Evolutionary conservation across 768 basidiomycete genomes (phyloP), one percentile per base, ranked within the genome.

Genomic region (Leccinum longicurvipes): DNA sequence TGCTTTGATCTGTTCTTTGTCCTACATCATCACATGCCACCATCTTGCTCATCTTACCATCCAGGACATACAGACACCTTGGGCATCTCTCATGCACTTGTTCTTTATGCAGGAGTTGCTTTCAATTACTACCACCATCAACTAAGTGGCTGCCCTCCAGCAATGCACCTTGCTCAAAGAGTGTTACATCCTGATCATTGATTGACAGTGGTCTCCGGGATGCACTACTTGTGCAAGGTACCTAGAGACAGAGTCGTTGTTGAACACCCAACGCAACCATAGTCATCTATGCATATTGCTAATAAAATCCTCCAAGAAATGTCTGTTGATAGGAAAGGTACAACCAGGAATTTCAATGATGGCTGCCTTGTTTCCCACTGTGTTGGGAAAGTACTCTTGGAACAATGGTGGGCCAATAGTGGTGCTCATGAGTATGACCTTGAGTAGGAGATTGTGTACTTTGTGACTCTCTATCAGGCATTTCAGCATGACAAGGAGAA

Each of bases 341-440:
- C 94, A 85, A 49, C 95, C 95, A 21, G 93, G 91, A 29, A 97
- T 77, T 55, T 92, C 86, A 31, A 93, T 79, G 15, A 91, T 82
- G 21, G 79, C 77, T 0, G 92, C 89, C 3, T 82, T 84, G 14
- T 73, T 66, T 23, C 84, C 85, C 0, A 72, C 58, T 17, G 80
- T 75, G 64, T 87, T 82, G 7, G 77, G 74, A 77, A 98, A 98
- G 74, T 97, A 98, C 11, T 80, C 74, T 66, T 90, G 86, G 81
- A 97, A 98, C 23, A 96, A 79, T 0, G 81, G 82, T 9, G 94
- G 89, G 63, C 97, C 91, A 67, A 97, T 91, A 42, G 95, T 97
- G 10, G 95, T 94, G 65, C 91, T 95, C 93, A 97, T 97, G 53
- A 98, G 81, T 41, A 97, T 73, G 60, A 98, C 78, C 71, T 93